These are phyloP conservation scores for Sporothrix mexicana DNA, from an alignment of 2,329 filamentous ascomycete species.

Conservation along the genomic window DNA sequence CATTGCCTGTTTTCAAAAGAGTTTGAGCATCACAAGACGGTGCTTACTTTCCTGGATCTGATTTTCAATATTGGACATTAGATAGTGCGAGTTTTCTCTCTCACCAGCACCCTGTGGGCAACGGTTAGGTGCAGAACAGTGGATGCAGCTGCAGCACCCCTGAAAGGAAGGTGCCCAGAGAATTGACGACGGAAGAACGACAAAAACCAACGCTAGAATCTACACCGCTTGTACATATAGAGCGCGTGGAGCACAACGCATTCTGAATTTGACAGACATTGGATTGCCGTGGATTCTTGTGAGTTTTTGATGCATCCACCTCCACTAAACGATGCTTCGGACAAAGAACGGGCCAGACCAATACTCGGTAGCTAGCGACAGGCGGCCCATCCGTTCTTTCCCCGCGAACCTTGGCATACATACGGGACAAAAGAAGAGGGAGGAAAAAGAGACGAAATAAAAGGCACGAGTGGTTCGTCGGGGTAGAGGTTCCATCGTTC, in stretches of 20 bases:
- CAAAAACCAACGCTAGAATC: neutral
- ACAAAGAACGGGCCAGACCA: neutral
- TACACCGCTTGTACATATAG: slow-evolving; percentile 10
- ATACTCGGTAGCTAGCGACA: neutral
- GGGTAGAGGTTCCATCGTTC: slow-evolving; percentile 1
- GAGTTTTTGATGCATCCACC: no score
- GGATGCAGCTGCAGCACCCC: neutral
- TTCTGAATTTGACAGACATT: neutral
- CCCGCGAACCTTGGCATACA: slow-evolving; percentile 5
- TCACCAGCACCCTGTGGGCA: neutral
- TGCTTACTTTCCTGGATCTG: neutral
- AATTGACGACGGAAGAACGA: neutral
- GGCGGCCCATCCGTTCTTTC: slow-evolving; percentile 16
- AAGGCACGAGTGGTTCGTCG: neutral
- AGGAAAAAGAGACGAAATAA: no score
- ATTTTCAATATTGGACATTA: neutral
- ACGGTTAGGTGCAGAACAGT: slow-evolving; percentile 4
- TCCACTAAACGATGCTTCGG: no score
- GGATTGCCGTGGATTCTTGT: neutral
- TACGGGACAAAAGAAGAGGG: neutral
- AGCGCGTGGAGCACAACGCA: neutral
- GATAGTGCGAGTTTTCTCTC: neutral
- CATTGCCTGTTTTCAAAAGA: neutral
- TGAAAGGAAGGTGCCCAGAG: neutral
- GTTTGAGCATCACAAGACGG: neutral